Base-by-base conservation (phyloP, 495 filamentous ascomycete genomes). In the Sphaerosporella brunnea region DNA sequence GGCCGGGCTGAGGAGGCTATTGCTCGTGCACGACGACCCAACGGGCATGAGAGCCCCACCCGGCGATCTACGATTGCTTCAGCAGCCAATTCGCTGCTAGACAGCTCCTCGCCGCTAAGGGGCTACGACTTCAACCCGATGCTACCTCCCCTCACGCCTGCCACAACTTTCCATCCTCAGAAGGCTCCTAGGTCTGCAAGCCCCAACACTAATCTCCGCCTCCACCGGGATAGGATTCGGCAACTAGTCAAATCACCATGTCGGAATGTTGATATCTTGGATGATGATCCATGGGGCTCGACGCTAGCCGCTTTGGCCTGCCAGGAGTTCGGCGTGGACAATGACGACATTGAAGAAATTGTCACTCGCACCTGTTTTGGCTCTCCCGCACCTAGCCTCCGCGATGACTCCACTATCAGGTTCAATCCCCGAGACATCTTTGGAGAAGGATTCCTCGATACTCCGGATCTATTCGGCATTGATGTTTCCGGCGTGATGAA, bases 1-100 rank as follows among this genome's bases (percentile, higher is more conserved):
- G 90, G 90, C 19, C 78, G 90, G 36, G 82, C 90, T 9, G 90
- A 96, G 59, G 90, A 88, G 53, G 90, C 94, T 65, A 95, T 97
- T 66, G 83, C 82, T 37, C 82, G 90, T 25, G 84, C 95, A 23
- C 80, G 90, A 50, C 82, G 79, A 46, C 93, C 86, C 3, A 34
- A n/a, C n/a, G 94, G 84, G 2, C 84, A 88, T 58, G 90, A 95
- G 53, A 95, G 87, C 54, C 90, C 90, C 20, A 80, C 66, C 15
- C 65, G 67, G 86, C 69, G 67, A 73, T 65, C 57, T 59, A 68
- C 56, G 10, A 11, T 43, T 9, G 40, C 40, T 4, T n/a, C n/a
- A n/a, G 9, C 40, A 10, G 13, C 19, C 11, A 13, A 11, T 26
- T 59, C 64, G 62, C 68, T 60, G 63, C 70, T 66, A 18, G 48